These are phyloP conservation scores for Rhizopus delemar DNA, from an alignment of 371 early-diverging fungal genomes.

Conservation along the genomic window DNA sequence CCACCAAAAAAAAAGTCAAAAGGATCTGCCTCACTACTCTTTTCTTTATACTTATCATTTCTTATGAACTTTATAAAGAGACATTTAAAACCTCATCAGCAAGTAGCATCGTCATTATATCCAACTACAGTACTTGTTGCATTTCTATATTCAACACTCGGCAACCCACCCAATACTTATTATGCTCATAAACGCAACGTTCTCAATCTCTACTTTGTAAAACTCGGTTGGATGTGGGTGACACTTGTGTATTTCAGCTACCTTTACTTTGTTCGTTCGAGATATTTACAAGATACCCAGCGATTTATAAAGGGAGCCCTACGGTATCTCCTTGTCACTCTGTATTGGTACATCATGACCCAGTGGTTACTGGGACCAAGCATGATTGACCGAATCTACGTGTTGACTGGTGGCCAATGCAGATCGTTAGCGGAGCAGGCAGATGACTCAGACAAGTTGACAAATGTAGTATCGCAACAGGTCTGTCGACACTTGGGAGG, in stretches of 20 bases:
- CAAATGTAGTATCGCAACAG: constrained; percentile 31
- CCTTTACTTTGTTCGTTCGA: constrained; percentile 24
- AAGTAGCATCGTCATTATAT: constrained; percentile 26
- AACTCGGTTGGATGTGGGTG: constrained; percentile 86
- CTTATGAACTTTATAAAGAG: constrained; percentile 16
- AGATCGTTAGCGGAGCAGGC: constrained; percentile 17
- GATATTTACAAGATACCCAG: constrained; percentile 12
- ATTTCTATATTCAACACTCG: constrained; percentile 29
- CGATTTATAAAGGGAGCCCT: constrained; percentile 27
- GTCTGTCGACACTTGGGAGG: constrained; percentile 69
- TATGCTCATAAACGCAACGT: constrained; percentile 75
- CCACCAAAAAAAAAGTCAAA: too few species aligned
- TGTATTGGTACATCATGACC: constrained; percentile 81
- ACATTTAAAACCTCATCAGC: constrained; percentile 39
- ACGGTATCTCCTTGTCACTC: constrained; percentile 69
- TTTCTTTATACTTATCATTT: constrained; percentile 3
- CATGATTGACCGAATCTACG: constrained; percentile 79
- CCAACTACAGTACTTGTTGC: constrained; percentile 30
- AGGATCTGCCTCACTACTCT: background rate
- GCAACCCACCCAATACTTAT: constrained; percentile 38
- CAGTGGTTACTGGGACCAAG: constrained; percentile 86
- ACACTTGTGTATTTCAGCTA: constrained; percentile 57
- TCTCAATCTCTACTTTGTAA: constrained; percentile 77
- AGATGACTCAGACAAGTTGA: constrained; percentile 2
- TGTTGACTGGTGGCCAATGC: constrained; percentile 72